These are phyloP conservation scores for Lentinus tigrinus DNA, from an alignment of 768 basidiomycete genomes.

Conservation along the genomic window DNA sequence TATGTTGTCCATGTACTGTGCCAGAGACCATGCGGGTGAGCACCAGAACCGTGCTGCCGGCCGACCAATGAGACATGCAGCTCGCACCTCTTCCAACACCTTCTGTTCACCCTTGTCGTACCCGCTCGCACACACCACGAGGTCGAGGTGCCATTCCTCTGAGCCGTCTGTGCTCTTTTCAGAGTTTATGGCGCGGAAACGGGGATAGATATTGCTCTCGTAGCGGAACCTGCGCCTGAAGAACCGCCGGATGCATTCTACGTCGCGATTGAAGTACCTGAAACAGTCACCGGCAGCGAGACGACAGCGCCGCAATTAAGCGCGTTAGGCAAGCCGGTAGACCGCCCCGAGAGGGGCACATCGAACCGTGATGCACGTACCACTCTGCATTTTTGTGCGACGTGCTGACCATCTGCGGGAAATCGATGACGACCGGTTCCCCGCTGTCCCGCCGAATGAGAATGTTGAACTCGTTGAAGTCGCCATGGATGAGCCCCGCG, in stretches of 20 bases:
- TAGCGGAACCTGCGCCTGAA: slow-evolving; percentile 90
- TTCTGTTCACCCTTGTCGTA: slow-evolving; percentile 84
- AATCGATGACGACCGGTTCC: slow-evolving; percentile 93
- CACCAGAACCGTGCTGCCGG: slow-evolving; percentile 22
- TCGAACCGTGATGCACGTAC: slow-evolving; percentile 42
- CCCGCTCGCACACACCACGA: slow-evolving; percentile 92
- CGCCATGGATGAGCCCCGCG: slow-evolving; percentile 96
- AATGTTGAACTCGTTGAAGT: slow-evolving; percentile 99
- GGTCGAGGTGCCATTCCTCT: slow-evolving; percentile 75
- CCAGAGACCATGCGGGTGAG: slow-evolving; percentile 8
- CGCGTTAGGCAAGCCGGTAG: slow-evolving; percentile 4
- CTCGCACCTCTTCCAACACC: slow-evolving; percentile 75
- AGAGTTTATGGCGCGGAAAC: slow-evolving; percentile 66
- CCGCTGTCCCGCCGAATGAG: slow-evolving; percentile 76
- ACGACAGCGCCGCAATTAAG: not conserved
- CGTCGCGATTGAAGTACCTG: slow-evolving; percentile 99
- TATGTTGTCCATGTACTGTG: slow-evolving; percentile 64
- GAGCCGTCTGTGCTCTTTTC: slow-evolving; percentile 32
- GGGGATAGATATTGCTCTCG: slow-evolving; percentile 86
- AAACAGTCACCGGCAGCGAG: not conserved
- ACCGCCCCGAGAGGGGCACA: slow-evolving; percentile 9
- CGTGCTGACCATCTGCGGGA: slow-evolving; percentile 99
- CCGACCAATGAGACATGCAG: slow-evolving; percentile 13
- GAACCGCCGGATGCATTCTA: slow-evolving; percentile 92
- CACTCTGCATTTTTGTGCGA: slow-evolving; percentile 97